phyloP scores from a whole-genome alignment of 495 filamentous ascomycete species.

The Penicillium bialowiezense region DNA sequence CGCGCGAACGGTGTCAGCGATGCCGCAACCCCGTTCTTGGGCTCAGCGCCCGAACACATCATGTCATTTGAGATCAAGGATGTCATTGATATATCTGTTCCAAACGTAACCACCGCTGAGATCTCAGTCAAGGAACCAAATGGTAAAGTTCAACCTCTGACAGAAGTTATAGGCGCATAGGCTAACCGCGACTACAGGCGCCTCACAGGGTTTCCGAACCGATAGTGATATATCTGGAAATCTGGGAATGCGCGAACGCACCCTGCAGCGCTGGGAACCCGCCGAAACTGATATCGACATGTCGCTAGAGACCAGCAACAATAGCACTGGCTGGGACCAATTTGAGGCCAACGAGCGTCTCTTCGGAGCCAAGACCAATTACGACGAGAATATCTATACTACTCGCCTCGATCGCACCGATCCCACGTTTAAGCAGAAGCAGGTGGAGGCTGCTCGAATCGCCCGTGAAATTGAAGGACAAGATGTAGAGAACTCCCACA shows the following conservation, averaged over 20 bases:
- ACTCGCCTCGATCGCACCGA: slow-evolving; percentile 80
- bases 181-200: slow-evolving; percentile 31
- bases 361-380: slow-evolving; percentile 82
- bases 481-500: slow-evolving; percentile 67
- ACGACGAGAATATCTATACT: slow-evolving; percentile 93
- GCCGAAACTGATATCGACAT: slow-evolving; percentile 59
- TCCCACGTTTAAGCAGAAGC: slow-evolving; percentile 72
- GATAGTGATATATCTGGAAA: slow-evolving; percentile 85
- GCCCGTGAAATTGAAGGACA: slow-evolving; percentile 85
- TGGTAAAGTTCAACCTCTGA: slow-evolving; percentile 53
- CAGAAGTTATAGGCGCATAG: too few relatives aligned
- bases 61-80: slow-evolving; percentile 84
- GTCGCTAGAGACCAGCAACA: slow-evolving; percentile 59
- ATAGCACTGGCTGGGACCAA: slow-evolving; percentile 75
- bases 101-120: slow-evolving; percentile 51
- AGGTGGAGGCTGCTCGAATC: slow-evolving; percentile 75
- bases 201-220: slow-evolving; percentile 68
- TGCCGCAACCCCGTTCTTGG: slow-evolving; percentile 52
- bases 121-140: slow-evolving; percentile 59
- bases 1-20: slow-evolving; percentile 57
- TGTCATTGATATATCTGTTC: slow-evolving; percentile 61
- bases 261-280: slow-evolving; percentile 82
- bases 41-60: slow-evolving; percentile 58
- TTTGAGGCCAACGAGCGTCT: slow-evolving; percentile 85
- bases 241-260: slow-evolving; percentile 64